Percentiles rank a stretch among this genome's conserved stretches.
These are phyloP conservation scores for Saccharomycopsis vini DNA, from an alignment of 805 yeast genomes.

Conservation along the genomic window DNA sequence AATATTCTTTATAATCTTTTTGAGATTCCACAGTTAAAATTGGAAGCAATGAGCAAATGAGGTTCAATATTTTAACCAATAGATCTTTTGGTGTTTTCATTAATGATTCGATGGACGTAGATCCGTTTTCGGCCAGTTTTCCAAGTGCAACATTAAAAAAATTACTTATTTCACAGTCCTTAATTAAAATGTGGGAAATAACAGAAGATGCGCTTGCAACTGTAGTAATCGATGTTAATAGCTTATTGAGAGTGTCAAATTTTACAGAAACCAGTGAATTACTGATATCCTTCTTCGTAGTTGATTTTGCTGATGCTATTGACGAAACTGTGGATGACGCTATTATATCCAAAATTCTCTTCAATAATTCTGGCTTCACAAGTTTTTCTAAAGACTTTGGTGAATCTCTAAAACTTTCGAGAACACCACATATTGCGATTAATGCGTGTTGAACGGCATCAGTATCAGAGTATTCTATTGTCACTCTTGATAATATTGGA, in stretches of 20 bases:
- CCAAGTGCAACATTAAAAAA: slow-evolving; percentile 42
- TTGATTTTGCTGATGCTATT: slow-evolving; percentile 14
- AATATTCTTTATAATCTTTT: background rate
- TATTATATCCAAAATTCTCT: slow-evolving; percentile 12
- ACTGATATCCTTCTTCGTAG: slow-evolving; percentile 14
- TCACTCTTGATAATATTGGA: slow-evolving; percentile 46
- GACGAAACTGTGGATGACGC: slow-evolving; percentile 23
- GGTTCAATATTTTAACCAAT: slow-evolving; percentile 41
- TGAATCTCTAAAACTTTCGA: slow-evolving; percentile 38
- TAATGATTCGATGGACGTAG: slow-evolving; percentile 54
- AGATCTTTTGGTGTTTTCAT: slow-evolving; percentile 69
- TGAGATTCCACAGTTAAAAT: slow-evolving; percentile 19
- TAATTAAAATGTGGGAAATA: slow-evolving; percentile 37
- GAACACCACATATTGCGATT: slow-evolving; percentile 50
- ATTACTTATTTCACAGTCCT: slow-evolving; percentile 39
- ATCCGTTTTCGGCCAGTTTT: slow-evolving; percentile 20
- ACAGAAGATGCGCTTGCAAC: slow-evolving; percentile 35
- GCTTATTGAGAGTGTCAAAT: slow-evolving; percentile 14
- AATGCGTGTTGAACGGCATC: slow-evolving; percentile 56
- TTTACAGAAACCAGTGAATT: slow-evolving; percentile 16
- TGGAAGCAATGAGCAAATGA: slow-evolving; percentile 55
- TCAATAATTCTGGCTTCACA: slow-evolving; percentile 21
- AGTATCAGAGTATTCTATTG: slow-evolving; percentile 47
- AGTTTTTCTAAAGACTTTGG: slow-evolving; percentile 40
- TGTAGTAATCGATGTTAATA: slow-evolving; percentile 32